Conservation (phyloP, 106 monocot species). For the Acanthochlamys bracteata region DNA sequence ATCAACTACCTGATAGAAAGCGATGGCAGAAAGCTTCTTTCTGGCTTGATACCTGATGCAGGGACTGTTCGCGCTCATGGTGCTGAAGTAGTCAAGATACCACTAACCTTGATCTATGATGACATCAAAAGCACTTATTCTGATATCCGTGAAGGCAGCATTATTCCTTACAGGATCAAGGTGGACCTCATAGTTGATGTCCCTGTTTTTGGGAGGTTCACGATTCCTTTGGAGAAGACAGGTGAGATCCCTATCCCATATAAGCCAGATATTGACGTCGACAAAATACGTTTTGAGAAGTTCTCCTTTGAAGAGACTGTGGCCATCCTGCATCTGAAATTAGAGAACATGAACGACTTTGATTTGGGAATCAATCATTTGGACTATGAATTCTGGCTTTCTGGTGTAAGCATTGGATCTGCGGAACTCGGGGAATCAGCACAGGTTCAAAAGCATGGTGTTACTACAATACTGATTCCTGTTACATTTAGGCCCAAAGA, state of each 20-base stretch:
- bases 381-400: conserved; percentile 22
- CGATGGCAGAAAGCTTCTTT: conserved; percentile 38
- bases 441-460: conserved; percentile 15
- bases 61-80: conserved; percentile 46
- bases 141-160: conserved; percentile 54
- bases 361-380: conserved; percentile 16
- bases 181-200: conserved; percentile 61
- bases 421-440: conserved; percentile 5
- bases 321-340: conserved; percentile 23
- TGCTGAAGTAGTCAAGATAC: conserved; percentile 42
- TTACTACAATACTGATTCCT: conserved; percentile 12
- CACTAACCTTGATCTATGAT: conserved; percentile 30
- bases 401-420: conserved; percentile 15
- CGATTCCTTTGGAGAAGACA: conserved; percentile 56
- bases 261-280: conserved; percentile 15
- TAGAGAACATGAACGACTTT: conserved; percentile 30
- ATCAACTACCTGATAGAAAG: conserved; percentile 37
- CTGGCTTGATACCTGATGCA: conserved; percentile 44
- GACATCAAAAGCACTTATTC: conserved; percentile 33
- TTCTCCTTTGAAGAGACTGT: conserved; percentile 27
- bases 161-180: conserved; percentile 51
- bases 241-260: conserved; percentile 27
- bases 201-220: conserved; percentile 54
- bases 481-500: conserved; percentile 24
- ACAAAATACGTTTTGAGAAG: conserved; percentile 19